A percentile compares a stretch with the other conserved stretches of the same genome.
phyloP scores from a whole-genome alignment of 192 early-diverging fungal species.

The Gryganskiella cystojenkinii region DNA sequence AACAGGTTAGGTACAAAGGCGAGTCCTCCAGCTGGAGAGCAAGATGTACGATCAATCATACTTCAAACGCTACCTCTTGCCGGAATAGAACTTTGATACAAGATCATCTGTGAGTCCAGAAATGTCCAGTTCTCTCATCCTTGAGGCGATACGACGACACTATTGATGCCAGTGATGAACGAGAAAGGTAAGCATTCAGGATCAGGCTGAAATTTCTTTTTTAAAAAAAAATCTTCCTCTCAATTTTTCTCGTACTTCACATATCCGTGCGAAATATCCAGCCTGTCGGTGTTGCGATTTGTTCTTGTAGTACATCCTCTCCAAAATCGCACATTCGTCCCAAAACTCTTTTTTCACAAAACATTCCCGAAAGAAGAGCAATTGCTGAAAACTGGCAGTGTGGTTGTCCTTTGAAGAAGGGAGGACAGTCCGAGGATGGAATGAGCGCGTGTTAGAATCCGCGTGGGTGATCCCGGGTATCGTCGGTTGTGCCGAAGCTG shows the following conservation, averaged over 20 bases:
- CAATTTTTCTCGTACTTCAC: conserved; percentile 35
- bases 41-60: neutral
- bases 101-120: too few relatives aligned
- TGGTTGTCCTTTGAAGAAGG: conserved; percentile 16
- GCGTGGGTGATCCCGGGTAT: too few relatives aligned
- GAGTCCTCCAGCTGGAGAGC: too few relatives aligned
- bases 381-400: conserved; percentile 21
- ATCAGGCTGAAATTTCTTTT: too few relatives aligned
- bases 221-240: too few relatives aligned
- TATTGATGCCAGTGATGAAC: too few relatives aligned
- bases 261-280: conserved; percentile 53
- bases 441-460: neutral
- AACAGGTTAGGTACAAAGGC: too few relatives aligned
- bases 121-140: neutral
- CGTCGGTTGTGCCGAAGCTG: too few relatives aligned
- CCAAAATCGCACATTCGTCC: conserved; percentile 54
- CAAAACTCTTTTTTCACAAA: conserved; percentile 54
- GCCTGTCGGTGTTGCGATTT: conserved; percentile 57
- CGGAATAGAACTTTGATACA: neutral
- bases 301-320: conserved; percentile 61
- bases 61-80: neutral
- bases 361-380: conserved; percentile 36
- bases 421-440: conserved; percentile 25
- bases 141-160: neutral
- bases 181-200: too few relatives aligned